These are phyloP conservation scores for Irpex lacteus DNA, from an alignment of 1,284 basidiomycete species.

Conservation along the genomic window DNA sequence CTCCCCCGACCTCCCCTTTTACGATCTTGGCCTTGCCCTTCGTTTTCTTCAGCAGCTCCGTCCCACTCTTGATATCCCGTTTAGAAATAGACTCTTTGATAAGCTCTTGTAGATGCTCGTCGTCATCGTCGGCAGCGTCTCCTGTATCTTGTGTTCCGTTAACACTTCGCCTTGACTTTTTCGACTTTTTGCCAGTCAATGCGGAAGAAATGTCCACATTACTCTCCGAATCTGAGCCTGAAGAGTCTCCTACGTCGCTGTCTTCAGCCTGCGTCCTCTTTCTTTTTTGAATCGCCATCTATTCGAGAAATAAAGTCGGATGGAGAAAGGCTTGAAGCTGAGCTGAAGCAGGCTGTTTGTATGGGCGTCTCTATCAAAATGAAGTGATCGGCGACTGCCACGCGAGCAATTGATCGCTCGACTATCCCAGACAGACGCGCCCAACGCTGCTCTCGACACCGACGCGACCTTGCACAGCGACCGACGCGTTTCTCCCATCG, in stretches of 20 bases:
- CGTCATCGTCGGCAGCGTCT: constrained; percentile 38
- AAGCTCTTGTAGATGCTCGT: constrained; percentile 57
- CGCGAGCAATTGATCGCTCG: background rate
- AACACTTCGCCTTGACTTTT: background rate
- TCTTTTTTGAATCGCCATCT: constrained; percentile 11
- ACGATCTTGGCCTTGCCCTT: constrained; percentile 63
- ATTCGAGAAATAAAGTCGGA: background rate
- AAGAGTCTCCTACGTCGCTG: constrained; percentile 3
- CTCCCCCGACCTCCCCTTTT: constrained; percentile 77
- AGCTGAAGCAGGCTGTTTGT: background rate
- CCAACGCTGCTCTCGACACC: background rate
- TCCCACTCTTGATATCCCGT: constrained; percentile 67
- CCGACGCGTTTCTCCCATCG: background rate
- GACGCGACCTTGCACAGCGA: background rate
- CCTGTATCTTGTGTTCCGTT: constrained; percentile 3
- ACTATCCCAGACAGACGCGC: background rate
- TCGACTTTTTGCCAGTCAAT: constrained; percentile 14
- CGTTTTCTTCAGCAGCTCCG: constrained; percentile 65
- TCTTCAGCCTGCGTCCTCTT: constrained; percentile 7
- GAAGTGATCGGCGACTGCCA: constrained; percentile 2
- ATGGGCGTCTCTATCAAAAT: background rate
- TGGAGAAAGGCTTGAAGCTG: background rate
- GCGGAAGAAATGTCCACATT: constrained; percentile 19
- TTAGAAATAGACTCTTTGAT: constrained; percentile 65
- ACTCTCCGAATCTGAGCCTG: background rate